Conservation (phyloP, 2,329 filamentous ascomycete genomes). For the Mycosphaerelloides madeirae region DNA sequence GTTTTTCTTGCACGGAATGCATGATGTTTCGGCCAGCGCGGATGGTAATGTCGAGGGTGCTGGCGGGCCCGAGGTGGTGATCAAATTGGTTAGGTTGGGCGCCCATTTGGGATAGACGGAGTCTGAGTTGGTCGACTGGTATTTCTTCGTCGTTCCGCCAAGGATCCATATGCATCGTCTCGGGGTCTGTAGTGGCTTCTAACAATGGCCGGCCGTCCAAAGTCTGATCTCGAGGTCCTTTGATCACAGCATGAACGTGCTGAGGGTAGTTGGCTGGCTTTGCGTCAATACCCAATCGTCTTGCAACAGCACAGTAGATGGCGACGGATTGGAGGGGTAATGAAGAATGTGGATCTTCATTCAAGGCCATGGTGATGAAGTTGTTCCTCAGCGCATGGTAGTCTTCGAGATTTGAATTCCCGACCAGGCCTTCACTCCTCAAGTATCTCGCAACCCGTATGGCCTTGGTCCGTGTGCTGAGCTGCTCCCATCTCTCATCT, state of each 20-base stretch:
- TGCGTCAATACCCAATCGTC: slow-evolving; percentile 68
- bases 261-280: slow-evolving; percentile 76
- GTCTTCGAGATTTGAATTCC: slow-evolving; percentile 55
- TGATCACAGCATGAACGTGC: slow-evolving; percentile 78
- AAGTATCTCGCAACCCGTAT: slow-evolving; percentile 65
- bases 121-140: slow-evolving; percentile 52
- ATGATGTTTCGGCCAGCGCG: slow-evolving; percentile 78
- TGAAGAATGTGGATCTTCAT: slow-evolving; percentile 67
- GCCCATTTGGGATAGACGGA: slow-evolving; percentile 50
- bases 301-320: slow-evolving; percentile 78
- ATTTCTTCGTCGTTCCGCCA: slow-evolving; percentile 68
- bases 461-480: slow-evolving; percentile 64
- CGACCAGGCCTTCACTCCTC: slow-evolving; percentile 62
- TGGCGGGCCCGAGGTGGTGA: slow-evolving; percentile 60
- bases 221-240: slow-evolving; percentile 44
- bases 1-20: slow-evolving; percentile 58
- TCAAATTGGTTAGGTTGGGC: slow-evolving; percentile 36
- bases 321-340: slow-evolving; percentile 80
- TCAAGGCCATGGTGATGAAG: slow-evolving; percentile 77
- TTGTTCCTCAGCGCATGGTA: slow-evolving; percentile 83
- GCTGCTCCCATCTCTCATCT: slow-evolving; percentile 49
- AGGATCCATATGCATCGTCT: slow-evolving; percentile 70
- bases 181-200: slow-evolving; percentile 27
- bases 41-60: slow-evolving; percentile 63
- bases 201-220: slow-evolving; percentile 35